phyloP scores from a whole-genome alignment of 1,139 yeast genomes.

The Diutina neorugosa region DNA sequence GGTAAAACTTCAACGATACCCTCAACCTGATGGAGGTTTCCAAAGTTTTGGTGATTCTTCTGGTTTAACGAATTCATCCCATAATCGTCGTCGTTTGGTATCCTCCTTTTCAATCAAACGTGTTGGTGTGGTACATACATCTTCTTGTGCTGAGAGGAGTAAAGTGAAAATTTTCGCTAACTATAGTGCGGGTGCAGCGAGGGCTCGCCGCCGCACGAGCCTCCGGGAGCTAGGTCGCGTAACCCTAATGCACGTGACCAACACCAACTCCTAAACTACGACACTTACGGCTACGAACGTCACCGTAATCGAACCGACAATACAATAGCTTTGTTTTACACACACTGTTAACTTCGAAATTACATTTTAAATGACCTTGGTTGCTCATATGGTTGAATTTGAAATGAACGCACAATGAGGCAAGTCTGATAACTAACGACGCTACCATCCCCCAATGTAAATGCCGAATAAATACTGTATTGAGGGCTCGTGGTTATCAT shows the following conservation, averaged over 20 bases:
- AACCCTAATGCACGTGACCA: neutral
- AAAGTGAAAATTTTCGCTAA: constrained; percentile 1
- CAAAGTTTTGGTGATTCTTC: neutral
- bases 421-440: too few species aligned
- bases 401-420: too few species aligned
- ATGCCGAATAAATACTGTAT: too few species aligned
- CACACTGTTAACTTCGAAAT: too few species aligned
- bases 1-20: neutral
- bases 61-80: neutral
- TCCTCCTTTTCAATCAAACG: neutral
- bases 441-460: too few species aligned
- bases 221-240: neutral
- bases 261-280: too few species aligned
- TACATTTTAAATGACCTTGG: too few species aligned
- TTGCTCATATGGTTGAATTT: too few species aligned
- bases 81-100: neutral
- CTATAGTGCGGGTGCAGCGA: neutral
- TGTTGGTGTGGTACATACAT: constrained; percentile 2
- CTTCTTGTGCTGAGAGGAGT: neutral
- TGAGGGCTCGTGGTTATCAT: too few species aligned
- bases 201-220: neutral
- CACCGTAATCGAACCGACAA: too few species aligned
- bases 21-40: neutral
- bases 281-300: too few species aligned
- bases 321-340: too few species aligned